Percentiles rank a stretch among this genome's conserved stretches.
phyloP scores from a whole-genome alignment of 768 basidiomycete genomes.

The Lenzites betulinus region DNA sequence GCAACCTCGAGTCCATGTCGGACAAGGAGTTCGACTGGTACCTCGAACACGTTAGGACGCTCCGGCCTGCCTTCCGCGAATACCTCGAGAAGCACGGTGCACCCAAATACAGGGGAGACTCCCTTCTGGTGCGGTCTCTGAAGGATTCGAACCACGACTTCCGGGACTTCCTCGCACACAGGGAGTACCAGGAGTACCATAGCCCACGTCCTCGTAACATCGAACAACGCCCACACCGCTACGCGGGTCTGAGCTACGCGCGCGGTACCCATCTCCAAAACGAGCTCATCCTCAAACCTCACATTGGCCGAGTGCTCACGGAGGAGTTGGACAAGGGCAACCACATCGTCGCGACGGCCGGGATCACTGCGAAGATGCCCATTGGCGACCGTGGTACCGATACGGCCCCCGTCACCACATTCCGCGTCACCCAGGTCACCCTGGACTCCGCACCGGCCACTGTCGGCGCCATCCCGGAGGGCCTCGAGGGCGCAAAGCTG shows the following conservation, averaged over 20 bases:
- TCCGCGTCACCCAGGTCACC: constrained; percentile 33
- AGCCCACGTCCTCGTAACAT: constrained; percentile 42
- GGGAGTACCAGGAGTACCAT: constrained; percentile 28
- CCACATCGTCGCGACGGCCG: constrained; percentile 47
- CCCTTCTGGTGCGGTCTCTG: constrained; percentile 9
- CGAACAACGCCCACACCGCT: constrained; percentile 64
- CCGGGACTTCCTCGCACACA: constrained; percentile 42
- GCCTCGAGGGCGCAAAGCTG: constrained; percentile 40
- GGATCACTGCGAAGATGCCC: constrained; percentile 38
- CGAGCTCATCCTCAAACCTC: constrained; percentile 48
- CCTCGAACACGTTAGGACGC: constrained; percentile 55
- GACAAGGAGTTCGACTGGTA: constrained; percentile 58
- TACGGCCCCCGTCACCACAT: constrained; percentile 32
- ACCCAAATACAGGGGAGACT: constrained; percentile 7
- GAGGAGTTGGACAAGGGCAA: neutral
- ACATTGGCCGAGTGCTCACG: constrained; percentile 56
- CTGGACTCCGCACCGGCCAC: constrained; percentile 44
- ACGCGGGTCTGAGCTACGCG: constrained; percentile 64
- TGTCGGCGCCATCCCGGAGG: constrained; percentile 45
- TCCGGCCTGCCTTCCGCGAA: constrained; percentile 57
- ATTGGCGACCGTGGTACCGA: constrained; percentile 13
- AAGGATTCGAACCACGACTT: constrained; percentile 12
- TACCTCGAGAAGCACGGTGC: constrained; percentile 39
- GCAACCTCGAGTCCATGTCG: constrained; percentile 64
- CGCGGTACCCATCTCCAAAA: constrained; percentile 56